Percentiles rank a stretch among this genome's conserved stretches.
Conservation (phyloP, 176 grass and related monocot genomes). For the Calamus simplicifolius region DNA sequence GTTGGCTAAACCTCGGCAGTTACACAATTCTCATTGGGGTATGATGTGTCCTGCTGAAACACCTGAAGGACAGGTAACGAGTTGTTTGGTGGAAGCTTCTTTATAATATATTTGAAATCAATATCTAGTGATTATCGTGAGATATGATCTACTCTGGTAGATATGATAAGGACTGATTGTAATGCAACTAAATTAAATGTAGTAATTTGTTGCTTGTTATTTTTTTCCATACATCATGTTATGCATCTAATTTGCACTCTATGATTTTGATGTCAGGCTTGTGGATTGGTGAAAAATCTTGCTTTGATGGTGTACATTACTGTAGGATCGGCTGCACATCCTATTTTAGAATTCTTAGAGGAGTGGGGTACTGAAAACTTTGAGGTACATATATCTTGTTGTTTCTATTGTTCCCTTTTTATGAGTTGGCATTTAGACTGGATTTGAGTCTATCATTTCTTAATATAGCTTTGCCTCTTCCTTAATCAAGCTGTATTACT, state of each 20-base stretch:
- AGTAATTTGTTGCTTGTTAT: too few relatives aligned
- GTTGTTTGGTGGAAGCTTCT: background rate
- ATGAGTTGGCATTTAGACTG: too few relatives aligned
- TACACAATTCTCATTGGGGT: slow-evolving; percentile 98
- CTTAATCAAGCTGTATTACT: background rate
- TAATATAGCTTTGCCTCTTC: too few relatives aligned
- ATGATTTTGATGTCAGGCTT: slow-evolving; percentile 58
- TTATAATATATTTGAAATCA: background rate
- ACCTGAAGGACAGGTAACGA: slow-evolving; percentile 81
- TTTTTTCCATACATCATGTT: too few relatives aligned
- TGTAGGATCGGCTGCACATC: slow-evolving; percentile 94
- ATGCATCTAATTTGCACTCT: background rate
- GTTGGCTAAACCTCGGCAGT: slow-evolving; percentile 91
- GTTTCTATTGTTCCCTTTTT: too few relatives aligned
- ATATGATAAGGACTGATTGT: too few relatives aligned
- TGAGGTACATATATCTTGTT: slow-evolving; percentile 49
- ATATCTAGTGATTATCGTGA: too few relatives aligned
- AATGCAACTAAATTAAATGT: too few relatives aligned
- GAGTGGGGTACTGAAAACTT: slow-evolving; percentile 99
- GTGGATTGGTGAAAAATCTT: slow-evolving; percentile 97
- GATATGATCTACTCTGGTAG: too few relatives aligned
- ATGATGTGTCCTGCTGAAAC: slow-evolving; percentile 99
- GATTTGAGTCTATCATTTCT: too few relatives aligned
- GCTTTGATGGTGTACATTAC: slow-evolving; percentile 97
- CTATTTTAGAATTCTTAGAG: slow-evolving; percentile 99